Conservation (phyloP, 2,329 filamentous ascomycete species). For the Ceratocystis harringtonii region DNA sequence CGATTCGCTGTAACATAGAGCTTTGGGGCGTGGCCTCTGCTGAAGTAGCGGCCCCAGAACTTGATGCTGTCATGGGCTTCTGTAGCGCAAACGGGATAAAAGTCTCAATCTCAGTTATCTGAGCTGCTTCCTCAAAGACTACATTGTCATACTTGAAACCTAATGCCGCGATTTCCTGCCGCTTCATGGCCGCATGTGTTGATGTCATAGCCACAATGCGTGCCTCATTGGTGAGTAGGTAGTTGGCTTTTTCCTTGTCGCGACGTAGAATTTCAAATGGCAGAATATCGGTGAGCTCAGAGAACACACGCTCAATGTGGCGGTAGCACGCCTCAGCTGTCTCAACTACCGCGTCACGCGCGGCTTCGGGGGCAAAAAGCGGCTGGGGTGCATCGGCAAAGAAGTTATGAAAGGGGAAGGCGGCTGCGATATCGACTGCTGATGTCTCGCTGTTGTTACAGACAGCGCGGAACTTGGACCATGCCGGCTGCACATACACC, state of each 20-base stretch:
- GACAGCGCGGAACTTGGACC: slow-evolving; percentile 61
- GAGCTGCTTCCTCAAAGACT: slow-evolving; percentile 94
- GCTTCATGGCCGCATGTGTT: slow-evolving; percentile 88
- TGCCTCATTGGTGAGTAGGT: slow-evolving; percentile 88
- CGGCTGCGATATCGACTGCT: slow-evolving; percentile 46
- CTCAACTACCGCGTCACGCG: slow-evolving; percentile 55
- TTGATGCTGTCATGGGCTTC: slow-evolving; percentile 49
- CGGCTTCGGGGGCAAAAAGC: slow-evolving; percentile 54
- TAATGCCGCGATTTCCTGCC: slow-evolving; percentile 77
- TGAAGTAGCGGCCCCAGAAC: neutral
- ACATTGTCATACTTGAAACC: slow-evolving; percentile 97
- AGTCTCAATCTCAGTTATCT: slow-evolving; percentile 93
- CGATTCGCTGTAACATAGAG: slow-evolving; percentile 61
- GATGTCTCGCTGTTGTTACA: slow-evolving; percentile 32
- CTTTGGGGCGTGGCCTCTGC: slow-evolving; percentile 31
- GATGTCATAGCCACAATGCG: slow-evolving; percentile 97
- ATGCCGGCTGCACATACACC: slow-evolving; percentile 77
- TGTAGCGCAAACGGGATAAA: slow-evolving; percentile 94
- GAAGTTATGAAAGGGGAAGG: slow-evolving; percentile 79
- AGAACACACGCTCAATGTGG: slow-evolving; percentile 81
- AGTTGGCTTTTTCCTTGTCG: slow-evolving; percentile 87
- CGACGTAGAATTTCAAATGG: slow-evolving; percentile 88
- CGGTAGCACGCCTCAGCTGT: slow-evolving; percentile 72
- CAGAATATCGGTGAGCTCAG: slow-evolving; percentile 78
- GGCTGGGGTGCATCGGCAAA: slow-evolving; percentile 80